phyloP scores from a whole-genome alignment of 768 basidiomycete genomes.

The Termitomyces sp. region DNA sequence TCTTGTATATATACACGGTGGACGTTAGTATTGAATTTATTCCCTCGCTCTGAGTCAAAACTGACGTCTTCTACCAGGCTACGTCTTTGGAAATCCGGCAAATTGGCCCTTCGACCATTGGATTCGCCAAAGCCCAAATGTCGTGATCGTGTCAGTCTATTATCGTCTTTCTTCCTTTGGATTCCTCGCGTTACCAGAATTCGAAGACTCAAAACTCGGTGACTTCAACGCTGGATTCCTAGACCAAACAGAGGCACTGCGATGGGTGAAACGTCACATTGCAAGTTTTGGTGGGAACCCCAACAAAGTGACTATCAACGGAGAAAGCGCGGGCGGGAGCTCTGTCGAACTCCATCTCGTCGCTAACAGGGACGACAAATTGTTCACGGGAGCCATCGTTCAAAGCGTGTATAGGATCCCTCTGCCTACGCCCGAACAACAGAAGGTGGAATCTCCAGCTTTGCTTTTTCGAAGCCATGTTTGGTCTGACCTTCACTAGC shows the following conservation, averaged over 20 bases:
- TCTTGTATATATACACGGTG: conserved; percentile 48
- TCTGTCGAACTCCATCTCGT: conserved; percentile 57
- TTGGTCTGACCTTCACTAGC: conserved; percentile 24
- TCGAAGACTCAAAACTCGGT: conserved; percentile 34
- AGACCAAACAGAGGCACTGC: conserved; percentile 60
- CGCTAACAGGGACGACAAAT: conserved; percentile 31
- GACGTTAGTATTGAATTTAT: conserved; percentile 25
- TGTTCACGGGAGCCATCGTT: conserved; percentile 56
- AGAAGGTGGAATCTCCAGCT: conserved; percentile 33
- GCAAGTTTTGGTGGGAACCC: conserved; percentile 63
- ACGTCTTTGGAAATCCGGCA: conserved; percentile 54
- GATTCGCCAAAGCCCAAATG: conserved; percentile 59
- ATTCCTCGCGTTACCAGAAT: conserved; percentile 52
- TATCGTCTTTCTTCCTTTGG: conserved; percentile 64
- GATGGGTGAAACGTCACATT: conserved; percentile 65
- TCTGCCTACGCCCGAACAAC: conserved; percentile 47
- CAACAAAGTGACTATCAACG: conserved; percentile 53
- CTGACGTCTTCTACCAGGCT: conserved; percentile 30
- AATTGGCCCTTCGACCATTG: conserved; percentile 68
- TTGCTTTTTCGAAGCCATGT: not conserved
- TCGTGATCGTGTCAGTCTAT: conserved; percentile 64
- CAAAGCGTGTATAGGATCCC: conserved; percentile 59
- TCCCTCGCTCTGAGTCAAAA: not conserved
- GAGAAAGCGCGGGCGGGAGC: conserved; percentile 55
- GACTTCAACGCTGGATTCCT: conserved; percentile 19